phyloP scores from a whole-genome alignment of 31 red algal species.

The Bonnemaisonia californica region DNA sequence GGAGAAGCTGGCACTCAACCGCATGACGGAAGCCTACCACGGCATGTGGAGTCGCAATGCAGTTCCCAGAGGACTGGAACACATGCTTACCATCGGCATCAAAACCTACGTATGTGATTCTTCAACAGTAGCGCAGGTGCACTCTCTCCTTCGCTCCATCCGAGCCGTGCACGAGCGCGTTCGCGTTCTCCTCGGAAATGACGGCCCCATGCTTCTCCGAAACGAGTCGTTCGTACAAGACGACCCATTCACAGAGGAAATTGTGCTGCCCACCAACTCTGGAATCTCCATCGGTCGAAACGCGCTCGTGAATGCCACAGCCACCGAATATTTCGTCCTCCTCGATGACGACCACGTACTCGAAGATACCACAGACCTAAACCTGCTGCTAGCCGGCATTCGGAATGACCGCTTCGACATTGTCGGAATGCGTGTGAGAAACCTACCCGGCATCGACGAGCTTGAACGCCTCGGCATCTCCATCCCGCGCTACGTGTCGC shows the following conservation, averaged over 20 bases:
- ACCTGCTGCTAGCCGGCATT: constrained; percentile 28
- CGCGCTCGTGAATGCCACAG: constrained; percentile 46
- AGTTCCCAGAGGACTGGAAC: constrained; percentile 23
- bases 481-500: constrained; percentile 59
- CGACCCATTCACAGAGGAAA: constrained; percentile 55
- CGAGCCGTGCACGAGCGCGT: constrained; percentile 40
- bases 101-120: constrained; percentile 67
- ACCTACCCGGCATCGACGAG: constrained; percentile 67
- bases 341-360: constrained; percentile 74
- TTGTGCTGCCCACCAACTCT: constrained; percentile 36
- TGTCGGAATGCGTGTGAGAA: constrained; percentile 56
- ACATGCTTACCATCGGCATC: constrained; percentile 54
- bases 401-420: constrained; percentile 49
- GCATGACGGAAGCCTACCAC: constrained; percentile 27
- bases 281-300: constrained; percentile 67
- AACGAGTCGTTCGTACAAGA: constrained; percentile 34
- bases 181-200: constrained; percentile 52
- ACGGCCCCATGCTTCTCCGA: constrained; percentile 43
- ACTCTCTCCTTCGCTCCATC: constrained; percentile 41
- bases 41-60: constrained; percentile 41
- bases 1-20: constrained; percentile 4
- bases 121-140: constrained; percentile 26
- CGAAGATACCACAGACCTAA: constrained; percentile 60
- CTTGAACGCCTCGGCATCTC: constrained; percentile 50
- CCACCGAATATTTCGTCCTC: constrained; percentile 46